Evolutionary conservation across 1,284 basidiomycete species (phyloP).

Genomic region (Chalciporus sp.): DNA sequence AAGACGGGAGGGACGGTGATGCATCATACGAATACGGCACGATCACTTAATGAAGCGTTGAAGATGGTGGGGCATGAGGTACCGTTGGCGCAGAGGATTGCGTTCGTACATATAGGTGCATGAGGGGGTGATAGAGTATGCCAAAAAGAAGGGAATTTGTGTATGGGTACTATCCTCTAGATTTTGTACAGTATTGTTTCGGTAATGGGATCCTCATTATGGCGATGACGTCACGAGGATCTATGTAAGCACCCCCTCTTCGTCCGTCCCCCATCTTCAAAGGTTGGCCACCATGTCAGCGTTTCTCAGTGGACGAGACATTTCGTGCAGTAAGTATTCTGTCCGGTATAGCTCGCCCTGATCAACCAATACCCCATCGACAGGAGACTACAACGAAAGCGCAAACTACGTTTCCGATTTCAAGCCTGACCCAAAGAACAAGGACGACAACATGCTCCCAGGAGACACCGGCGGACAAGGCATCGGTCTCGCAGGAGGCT

Average conservation of each 20-base stretch:
- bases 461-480: conserved; percentile 4
- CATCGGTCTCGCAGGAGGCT: conserved; percentile 1
- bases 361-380: neutral
- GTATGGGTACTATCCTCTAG: too few species aligned
- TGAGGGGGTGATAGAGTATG: conserved; percentile 4
- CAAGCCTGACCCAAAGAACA: neutral
- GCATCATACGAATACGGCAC: conserved; percentile 19
- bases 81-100: conserved; percentile 25
- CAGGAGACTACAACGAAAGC: conserved; percentile 8
- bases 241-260: too few species aligned
- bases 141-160: too few species aligned
- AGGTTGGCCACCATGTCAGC: neutral
- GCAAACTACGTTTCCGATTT: neutral
- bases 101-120: conserved; percentile 32
- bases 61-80: conserved; percentile 12
- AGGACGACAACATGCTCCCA: neutral
- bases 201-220: neutral
- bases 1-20: conserved; percentile 7
- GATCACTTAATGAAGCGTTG: conserved; percentile 20
- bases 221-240: too few species aligned
- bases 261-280: neutral
- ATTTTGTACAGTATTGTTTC: too few species aligned
- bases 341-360: neutral
- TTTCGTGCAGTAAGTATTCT: neutral
- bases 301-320: neutral